Evolutionary conservation across 129 eudicot genomes (phyloP).

Genomic region (Flaveria bidentis): DNA sequence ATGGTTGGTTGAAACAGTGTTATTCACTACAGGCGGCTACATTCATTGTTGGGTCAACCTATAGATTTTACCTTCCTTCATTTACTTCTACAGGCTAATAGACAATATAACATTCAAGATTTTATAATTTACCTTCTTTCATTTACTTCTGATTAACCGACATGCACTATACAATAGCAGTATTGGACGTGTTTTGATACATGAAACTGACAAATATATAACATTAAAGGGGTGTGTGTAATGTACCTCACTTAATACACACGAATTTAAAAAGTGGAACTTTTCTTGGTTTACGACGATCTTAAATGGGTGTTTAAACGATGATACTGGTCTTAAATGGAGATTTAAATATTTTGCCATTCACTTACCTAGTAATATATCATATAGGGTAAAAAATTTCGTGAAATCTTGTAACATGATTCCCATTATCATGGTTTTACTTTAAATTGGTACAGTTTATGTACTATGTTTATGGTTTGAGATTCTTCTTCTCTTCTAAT

Average conservation of each 20-base stretch:
- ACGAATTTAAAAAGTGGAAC: too few species aligned
- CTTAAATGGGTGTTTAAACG: too few species aligned
- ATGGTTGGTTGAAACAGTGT: conserved; percentile 23
- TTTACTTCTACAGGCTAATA: conserved; percentile 25
- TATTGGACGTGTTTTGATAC: not conserved
- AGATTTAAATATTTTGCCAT: not conserved
- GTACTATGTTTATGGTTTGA: conserved; percentile 30
- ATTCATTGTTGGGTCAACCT: conserved; percentile 22
- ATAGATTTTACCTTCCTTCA: conserved; percentile 23
- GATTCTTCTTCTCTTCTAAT: conserved; percentile 36
- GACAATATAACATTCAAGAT: conserved; percentile 32
- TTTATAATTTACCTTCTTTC: not conserved
- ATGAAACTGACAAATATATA: not conserved
- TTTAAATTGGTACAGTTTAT: conserved; percentile 21
- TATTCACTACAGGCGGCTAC: conserved; percentile 19
- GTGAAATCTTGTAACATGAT: conserved; percentile 21
- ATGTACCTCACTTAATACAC: too few species aligned
- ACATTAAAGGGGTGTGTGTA: too few species aligned
- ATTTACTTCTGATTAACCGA: not conserved
- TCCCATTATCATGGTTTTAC: conserved; percentile 27
- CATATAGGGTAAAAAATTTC: conserved; percentile 1
- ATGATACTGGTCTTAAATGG: too few species aligned
- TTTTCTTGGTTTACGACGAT: too few species aligned
- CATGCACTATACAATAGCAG: not conserved
- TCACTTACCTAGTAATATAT: not conserved